phyloP scores from a whole-genome alignment of 352 stramenopile species.

The Globisporangium paroecandrum region DNA sequence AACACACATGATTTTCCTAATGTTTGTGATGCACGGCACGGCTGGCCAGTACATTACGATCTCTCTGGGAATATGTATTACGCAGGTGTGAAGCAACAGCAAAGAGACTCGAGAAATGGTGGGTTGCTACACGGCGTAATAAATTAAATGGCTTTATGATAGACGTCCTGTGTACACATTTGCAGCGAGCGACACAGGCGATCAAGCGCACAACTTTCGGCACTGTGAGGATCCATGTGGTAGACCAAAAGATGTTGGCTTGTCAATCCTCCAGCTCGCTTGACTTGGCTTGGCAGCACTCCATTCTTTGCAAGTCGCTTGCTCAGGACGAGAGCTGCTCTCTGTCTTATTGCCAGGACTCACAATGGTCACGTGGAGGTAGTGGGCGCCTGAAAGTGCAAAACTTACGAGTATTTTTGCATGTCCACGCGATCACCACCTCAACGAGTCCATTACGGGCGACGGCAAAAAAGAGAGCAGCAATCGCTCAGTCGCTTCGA shows the following conservation, averaged over 20 bases:
- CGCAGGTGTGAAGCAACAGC: no score
- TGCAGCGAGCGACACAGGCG: no score
- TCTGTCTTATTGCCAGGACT: neutral
- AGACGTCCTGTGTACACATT: neutral
- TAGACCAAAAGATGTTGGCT: neutral
- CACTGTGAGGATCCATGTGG: neutral
- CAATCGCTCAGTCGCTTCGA: neutral
- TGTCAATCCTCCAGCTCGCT: neutral
- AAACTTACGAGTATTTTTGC: constrained; percentile 11
- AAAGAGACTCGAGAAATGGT: no score
- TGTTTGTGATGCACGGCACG: neutral
- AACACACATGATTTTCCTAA: neutral
- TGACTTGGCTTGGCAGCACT: neutral
- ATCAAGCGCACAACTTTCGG: neutral
- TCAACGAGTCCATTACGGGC: constrained; percentile 7
- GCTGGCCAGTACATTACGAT: no score
- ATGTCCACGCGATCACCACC: constrained; percentile 10
- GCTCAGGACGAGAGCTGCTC: neutral
- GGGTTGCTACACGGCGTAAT: neutral
- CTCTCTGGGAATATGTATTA: no score
- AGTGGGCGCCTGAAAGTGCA: constrained; percentile 11
- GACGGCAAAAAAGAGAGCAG: neutral
- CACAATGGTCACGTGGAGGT: constrained; percentile 18
- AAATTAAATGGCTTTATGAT: neutral
- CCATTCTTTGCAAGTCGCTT: neutral